phyloP scores from a whole-genome alignment of 257 asterid species.

The Salvia rosmarinus region DNA sequence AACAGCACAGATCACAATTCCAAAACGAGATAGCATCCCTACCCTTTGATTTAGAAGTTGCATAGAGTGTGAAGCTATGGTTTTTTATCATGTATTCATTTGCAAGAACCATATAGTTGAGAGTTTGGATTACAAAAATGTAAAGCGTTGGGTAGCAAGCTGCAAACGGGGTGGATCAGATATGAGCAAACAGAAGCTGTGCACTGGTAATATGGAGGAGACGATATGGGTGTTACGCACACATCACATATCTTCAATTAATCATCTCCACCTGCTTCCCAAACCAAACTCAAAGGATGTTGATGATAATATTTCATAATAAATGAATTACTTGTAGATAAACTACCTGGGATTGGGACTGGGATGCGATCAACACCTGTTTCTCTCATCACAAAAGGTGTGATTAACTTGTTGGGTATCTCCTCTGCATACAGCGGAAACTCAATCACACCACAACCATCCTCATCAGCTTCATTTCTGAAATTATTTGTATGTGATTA shows the following conservation, averaged over 20 bases:
- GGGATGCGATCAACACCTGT: background rate
- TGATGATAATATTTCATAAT: constrained; percentile 12
- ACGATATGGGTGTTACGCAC: constrained; percentile 14
- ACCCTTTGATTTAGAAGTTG: background rate
- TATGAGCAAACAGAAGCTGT: background rate
- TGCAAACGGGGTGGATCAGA: constrained; percentile 17
- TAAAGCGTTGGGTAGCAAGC: background rate
- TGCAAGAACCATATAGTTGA: background rate
- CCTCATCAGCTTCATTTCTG: too few species aligned
- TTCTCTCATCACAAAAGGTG: constrained; percentile 25
- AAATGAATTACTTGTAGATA: too few species aligned
- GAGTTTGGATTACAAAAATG: background rate
- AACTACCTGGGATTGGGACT: background rate
- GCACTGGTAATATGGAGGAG: constrained; percentile 24
- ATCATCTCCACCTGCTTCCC: background rate
- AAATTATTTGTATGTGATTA: too few species aligned
- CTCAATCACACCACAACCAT: too few species aligned
- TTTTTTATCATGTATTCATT: background rate
- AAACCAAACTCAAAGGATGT: constrained; percentile 22
- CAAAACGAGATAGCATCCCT: background rate
- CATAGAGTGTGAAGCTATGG: background rate
- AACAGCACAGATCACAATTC: background rate
- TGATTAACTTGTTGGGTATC: background rate
- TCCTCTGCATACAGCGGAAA: constrained; percentile 11
- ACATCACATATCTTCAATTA: background rate